phyloP scores from a whole-genome alignment of 495 filamentous ascomycete species.

The Immersiella caudata region DNA sequence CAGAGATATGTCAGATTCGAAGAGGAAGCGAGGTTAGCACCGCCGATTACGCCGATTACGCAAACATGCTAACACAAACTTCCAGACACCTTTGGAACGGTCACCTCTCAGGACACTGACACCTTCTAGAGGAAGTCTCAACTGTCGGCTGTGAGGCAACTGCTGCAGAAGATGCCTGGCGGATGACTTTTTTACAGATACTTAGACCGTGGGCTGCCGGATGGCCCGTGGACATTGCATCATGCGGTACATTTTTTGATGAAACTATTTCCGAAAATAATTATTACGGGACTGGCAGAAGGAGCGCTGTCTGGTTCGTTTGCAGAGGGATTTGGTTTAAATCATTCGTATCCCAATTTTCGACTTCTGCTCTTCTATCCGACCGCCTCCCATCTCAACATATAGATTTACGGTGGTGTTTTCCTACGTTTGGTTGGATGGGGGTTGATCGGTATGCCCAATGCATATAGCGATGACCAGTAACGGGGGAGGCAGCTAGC shows the following conservation, averaged over 20 bases:
- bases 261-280: slow-evolving; percentile 13
- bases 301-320: not conserved
- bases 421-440: not conserved
- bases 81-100: slow-evolving; percentile 57
- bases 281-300: not conserved
- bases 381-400: not conserved
- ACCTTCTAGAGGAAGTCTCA: slow-evolving; percentile 47
- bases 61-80: not conserved
- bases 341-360: slow-evolving; percentile 3
- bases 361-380: not conserved
- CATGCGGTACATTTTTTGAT: slow-evolving; percentile 1
- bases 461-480: slow-evolving; percentile 14
- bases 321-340: not conserved
- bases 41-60: not conserved
- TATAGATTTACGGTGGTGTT: slow-evolving; percentile 18
- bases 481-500: not conserved
- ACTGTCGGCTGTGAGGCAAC: not conserved
- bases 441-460: slow-evolving; percentile 15
- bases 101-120: slow-evolving; percentile 55
- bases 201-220: slow-evolving; percentile 13
- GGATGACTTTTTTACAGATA: not conserved
- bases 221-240: slow-evolving; percentile 11
- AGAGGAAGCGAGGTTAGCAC: slow-evolving; percentile 55
- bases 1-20: slow-evolving; percentile 43
- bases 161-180: not conserved